Base-by-base conservation (phyloP, 73 alveolate species). In the Strombidium stylifer region DNA sequence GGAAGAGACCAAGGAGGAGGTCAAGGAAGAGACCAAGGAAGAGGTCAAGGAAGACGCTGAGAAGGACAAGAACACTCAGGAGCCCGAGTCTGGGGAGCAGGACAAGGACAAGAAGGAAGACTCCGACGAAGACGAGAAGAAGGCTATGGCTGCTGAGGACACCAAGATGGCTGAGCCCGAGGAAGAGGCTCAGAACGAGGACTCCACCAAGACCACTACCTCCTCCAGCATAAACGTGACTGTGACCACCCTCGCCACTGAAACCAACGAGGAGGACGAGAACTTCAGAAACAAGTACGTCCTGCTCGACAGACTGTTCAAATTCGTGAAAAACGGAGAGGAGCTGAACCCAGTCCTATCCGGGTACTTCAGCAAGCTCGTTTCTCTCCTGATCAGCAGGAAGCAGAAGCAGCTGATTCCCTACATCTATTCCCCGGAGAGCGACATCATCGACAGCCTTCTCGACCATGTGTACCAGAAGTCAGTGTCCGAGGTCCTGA, bases 311-410 rank as follows among this genome's bases (percentile, higher is more conserved):
- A 45, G 59, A 27, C 67, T 78, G 15, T 47, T 78, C 60, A 61
- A 56, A 19, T 78, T 78, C 56, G 16, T 78, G 32, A 23, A 74
- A 27, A 31, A 68, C 11, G 64, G 55, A 4, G 83, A 53, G 8
- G 61, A 55, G 31, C 42, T 66, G 27, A 78, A 78, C 73, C 73
- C 89, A 4, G 89, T 78, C 16, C 45, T 78, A 12, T 68, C 83
- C 18, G 89, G 89, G 7, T 78, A 78, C 47, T 78, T 78, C 62
- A 37, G 69, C 45, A 78, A 78, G 56, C 59, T 78, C 27, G 41
- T 78, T 27, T 46, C 56, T 36, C 20, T 59, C n/a, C 69, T 78
- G 20, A 42, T 78, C 56, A 47, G 47, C 49, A 20, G 67, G 30
- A 78, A 68, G 58, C 48, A 61, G 27, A 66, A 55, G 40, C 53